Evolutionary conservation across 176 grass and related monocot species (phyloP).

Genomic region (Stipa capillata): DNA sequence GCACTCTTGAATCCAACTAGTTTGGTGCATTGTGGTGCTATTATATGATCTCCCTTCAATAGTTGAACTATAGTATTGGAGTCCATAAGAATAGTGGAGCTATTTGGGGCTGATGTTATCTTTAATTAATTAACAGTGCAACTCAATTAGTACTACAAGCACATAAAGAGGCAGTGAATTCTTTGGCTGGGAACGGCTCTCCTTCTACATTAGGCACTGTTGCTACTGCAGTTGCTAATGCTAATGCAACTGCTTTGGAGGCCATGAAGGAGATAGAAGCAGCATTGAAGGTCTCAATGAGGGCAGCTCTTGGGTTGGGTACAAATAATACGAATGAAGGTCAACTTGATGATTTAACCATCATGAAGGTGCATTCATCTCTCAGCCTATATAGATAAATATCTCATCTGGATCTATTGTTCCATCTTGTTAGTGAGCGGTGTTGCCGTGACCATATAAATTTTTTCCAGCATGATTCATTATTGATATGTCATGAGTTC

Average conservation of each 20-base stretch:
- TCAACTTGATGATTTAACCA: constrained; percentile 89
- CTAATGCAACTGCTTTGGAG: constrained; percentile 82
- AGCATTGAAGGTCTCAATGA: constrained; percentile 83
- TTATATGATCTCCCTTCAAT: not conserved
- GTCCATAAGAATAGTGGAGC: not conserved
- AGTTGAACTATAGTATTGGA: not conserved
- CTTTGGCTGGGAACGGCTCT: constrained; percentile 69
- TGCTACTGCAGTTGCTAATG: constrained; percentile 87
- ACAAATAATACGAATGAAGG: constrained; percentile 51
- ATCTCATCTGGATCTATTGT: not conserved
- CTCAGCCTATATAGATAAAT: not conserved
- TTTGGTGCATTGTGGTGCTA: not conserved
- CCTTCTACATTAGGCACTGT: constrained; percentile 70
- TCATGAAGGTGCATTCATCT: constrained; percentile 80
- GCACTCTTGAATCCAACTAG: not conserved
- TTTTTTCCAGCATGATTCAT: not conserved
- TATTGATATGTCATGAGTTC: not conserved
- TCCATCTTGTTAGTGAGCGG: not conserved
- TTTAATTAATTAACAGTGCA: constrained; percentile 48
- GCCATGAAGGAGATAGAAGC: constrained; percentile 87
- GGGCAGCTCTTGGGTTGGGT: constrained; percentile 61
- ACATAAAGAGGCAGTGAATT: constrained; percentile 95
- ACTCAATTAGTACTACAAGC: constrained; percentile 83
- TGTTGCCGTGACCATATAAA: not conserved
- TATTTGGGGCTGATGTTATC: constrained; percentile 9